Percentiles rank a stretch among this genome's conserved stretches.
These are phyloP conservation scores for Ogataea nakhonphanomensis DNA, from an alignment of 805 yeast genomes.

Conservation along the genomic window DNA sequence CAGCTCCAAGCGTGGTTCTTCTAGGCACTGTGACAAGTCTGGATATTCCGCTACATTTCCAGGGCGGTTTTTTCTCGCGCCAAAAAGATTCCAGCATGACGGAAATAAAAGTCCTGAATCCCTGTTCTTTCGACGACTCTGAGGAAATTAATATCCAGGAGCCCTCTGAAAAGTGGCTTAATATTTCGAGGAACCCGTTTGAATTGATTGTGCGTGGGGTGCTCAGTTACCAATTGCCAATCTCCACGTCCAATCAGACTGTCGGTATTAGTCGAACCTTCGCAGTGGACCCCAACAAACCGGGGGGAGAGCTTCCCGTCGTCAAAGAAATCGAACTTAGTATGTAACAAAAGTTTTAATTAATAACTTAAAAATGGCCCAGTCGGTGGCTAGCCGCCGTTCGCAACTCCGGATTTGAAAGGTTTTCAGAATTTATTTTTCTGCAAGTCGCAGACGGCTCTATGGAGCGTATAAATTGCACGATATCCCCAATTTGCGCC, in stretches of 20 bases:
- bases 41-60: conserved; percentile 71
- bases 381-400: not conserved
- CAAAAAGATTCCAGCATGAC: conserved; percentile 58
- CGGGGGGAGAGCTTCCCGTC: conserved; percentile 1
- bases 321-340: not conserved
- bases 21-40: conserved; percentile 65
- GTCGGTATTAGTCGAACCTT: conserved; percentile 59
- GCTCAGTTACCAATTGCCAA: conserved; percentile 71
- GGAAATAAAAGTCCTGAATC: conserved; percentile 67
- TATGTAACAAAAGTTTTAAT: not conserved
- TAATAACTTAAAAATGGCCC: too few relatives aligned
- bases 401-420: not conserved
- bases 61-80: conserved; percentile 73
- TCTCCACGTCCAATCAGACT: conserved; percentile 50
- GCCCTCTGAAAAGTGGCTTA: conserved; percentile 60
- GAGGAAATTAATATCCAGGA: conserved; percentile 12
- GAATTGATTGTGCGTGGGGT: conserved; percentile 83
- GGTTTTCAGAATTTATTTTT: not conserved
- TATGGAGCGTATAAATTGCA: conserved; percentile 7
- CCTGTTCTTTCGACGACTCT: conserved; percentile 47
- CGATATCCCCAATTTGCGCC: conserved; percentile 1
- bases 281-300: conserved; percentile 48
- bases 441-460: not conserved
- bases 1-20: conserved; percentile 49
- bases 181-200: conserved; percentile 73